These are phyloP conservation scores for Ascoidea rubescens DNA, from an alignment of 805 yeast genomes.

Conservation along the genomic window DNA sequence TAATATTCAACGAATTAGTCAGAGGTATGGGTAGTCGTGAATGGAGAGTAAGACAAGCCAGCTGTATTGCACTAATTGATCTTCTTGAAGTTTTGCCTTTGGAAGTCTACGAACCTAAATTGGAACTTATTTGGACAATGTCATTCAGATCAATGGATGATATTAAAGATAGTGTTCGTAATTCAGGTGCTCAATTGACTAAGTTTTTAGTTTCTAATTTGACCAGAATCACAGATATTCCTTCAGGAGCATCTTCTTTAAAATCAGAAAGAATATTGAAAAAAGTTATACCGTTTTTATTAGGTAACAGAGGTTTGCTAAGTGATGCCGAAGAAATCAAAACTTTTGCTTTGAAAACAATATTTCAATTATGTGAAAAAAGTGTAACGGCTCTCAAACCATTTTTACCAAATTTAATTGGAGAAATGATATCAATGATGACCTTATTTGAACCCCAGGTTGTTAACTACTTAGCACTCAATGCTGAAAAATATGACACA, in stretches of 20 bases:
- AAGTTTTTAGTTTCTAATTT: slow-evolving; percentile 50
- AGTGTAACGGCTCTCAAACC: slow-evolving; percentile 44
- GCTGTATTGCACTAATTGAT: slow-evolving; percentile 58
- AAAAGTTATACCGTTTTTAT: slow-evolving; percentile 60
- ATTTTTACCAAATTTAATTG: slow-evolving; percentile 54
- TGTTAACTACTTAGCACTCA: slow-evolving; percentile 69
- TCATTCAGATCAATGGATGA: slow-evolving; percentile 87
- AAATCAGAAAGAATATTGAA: slow-evolving; percentile 34
- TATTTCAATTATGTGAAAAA: slow-evolving; percentile 56
- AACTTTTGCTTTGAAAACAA: slow-evolving; percentile 57
- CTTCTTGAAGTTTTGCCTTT: slow-evolving; percentile 48
- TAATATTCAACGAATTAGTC: slow-evolving; percentile 51
- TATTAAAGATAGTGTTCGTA: slow-evolving; percentile 83
- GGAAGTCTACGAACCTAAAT: slow-evolving; percentile 31
- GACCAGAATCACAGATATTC: slow-evolving; percentile 37
- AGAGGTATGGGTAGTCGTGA: slow-evolving; percentile 65
- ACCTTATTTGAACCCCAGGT: slow-evolving; percentile 88
- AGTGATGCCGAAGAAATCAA: slow-evolving; percentile 82
- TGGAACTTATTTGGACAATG: slow-evolving; percentile 74
- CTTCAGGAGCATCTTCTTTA: slow-evolving; percentile 22
- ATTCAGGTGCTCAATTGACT: slow-evolving; percentile 61
- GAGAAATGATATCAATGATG: slow-evolving; percentile 56
- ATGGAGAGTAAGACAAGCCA: slow-evolving; percentile 90
- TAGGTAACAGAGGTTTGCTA: slow-evolving; percentile 66
- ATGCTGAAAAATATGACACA: slow-evolving; percentile 79